Base-by-base conservation (phyloP, 73 alveolate species). In the Paramecium caudatum region DNA sequence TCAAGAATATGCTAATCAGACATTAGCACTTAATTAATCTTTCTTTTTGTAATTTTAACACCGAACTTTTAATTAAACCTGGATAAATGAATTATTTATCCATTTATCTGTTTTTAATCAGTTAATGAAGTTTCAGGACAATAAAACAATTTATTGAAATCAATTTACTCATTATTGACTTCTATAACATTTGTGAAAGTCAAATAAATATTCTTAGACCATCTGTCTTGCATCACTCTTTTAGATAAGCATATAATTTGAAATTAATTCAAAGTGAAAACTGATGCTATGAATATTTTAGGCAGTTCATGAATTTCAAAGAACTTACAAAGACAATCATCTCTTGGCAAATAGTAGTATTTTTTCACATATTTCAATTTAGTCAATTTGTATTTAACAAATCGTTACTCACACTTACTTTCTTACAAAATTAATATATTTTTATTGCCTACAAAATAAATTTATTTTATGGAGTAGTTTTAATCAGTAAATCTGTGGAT, bases 241-340 rank as follows among this genome's bases (percentile, higher is more conserved):
- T 74, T 74, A 2, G 88, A 74, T 4, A 74, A 23, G 32, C 45
- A 30, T 5, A 74, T 74, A 5, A 74, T 74, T 74, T 74, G 8
- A 4, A 65, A 65, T 65, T 74, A 4, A 2, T 61, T 6, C 21
- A 6, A 6, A 61, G 43, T 21, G 32, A 74, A 74, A 5, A 74
- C 88, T 45, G 21, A 43, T 1, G 55, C 43, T 9, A 74, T 45
- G 43, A 74, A 74, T 74, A 74, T 12, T 74, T 74, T 74, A 2
- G 62, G 65, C 2, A 74, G 16, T 45, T 74, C 88, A 21, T 74
- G 68, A 36, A 74, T 74, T 21, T 74, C 88, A 10, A 74, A 12
- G 21, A 37, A 74, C 43, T 74, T 74, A 37, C 16, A 23, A 74
- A 39, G 16, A 8, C 47, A 74, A 74, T 74, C 88, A 43, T 74